phyloP scores from a whole-genome alignment of 345 rosid species.

The Heritiera fomes region DNA sequence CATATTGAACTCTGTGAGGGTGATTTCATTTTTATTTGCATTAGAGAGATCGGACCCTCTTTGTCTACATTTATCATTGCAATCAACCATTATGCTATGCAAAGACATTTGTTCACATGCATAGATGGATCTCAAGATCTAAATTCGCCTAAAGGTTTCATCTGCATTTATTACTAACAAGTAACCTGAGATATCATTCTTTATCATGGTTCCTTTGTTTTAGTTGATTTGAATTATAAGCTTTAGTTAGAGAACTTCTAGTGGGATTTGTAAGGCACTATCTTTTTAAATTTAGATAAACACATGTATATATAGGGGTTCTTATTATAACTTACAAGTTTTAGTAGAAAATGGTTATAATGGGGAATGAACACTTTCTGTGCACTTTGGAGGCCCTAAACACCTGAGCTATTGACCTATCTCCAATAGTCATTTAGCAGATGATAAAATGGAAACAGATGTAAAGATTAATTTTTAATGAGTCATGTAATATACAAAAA shows the following conservation, averaged over 20 bases:
- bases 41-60: background rate
- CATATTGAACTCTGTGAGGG: background rate
- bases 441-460: background rate
- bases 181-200: background rate
- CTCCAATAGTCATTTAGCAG: background rate
- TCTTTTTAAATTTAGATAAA: background rate
- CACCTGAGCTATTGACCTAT: background rate
- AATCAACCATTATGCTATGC: background rate
- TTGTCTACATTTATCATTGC: slow-evolving; percentile 4
- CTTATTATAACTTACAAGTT: background rate
- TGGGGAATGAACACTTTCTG: background rate
- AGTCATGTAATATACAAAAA: background rate
- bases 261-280: background rate
- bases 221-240: background rate
- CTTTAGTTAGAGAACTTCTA: background rate
- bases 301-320: background rate
- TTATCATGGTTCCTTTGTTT: background rate
- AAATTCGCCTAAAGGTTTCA: background rate
- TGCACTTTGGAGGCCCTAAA: background rate
- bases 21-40: background rate
- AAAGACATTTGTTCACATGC: background rate
- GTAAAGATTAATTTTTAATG: background rate
- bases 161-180: background rate
- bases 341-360: slow-evolving; percentile 1
- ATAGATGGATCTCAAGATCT: background rate